Conservation (phyloP, 129 eudicot species). For the Scalesia atractyloides region DNA sequence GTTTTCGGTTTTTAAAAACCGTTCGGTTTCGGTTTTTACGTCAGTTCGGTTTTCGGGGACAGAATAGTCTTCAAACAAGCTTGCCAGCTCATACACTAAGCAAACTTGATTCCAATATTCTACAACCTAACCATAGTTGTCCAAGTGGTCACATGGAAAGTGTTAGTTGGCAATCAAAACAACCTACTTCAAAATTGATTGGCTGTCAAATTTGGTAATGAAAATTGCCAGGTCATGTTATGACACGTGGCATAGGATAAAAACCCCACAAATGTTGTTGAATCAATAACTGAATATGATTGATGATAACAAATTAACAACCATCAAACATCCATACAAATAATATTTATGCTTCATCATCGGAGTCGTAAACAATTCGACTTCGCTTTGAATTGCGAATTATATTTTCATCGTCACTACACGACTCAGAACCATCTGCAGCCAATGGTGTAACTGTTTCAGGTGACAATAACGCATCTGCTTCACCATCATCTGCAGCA, state of each 20-base stretch:
- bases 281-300: not conserved
- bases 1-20: too few relatives aligned
- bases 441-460: constrained; percentile 28
- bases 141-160: constrained; percentile 13
- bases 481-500: constrained; percentile 32
- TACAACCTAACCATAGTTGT: constrained; percentile 10
- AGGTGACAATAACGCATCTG: constrained; percentile 18
- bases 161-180: not conserved
- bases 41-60: constrained; percentile 9
- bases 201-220: constrained; percentile 11
- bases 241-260: not conserved
- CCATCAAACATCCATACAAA: not conserved
- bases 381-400: constrained; percentile 51
- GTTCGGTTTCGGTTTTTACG: too few relatives aligned
- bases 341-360: constrained; percentile 42
- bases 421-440: constrained; percentile 50
- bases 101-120: not conserved
- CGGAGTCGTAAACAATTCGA: constrained; percentile 57
- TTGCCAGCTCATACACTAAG: constrained; percentile 11
- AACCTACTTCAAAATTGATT: not conserved
- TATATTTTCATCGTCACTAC: constrained; percentile 44
- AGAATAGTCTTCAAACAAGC: not conserved
- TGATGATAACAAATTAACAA: not conserved
- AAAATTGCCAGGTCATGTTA: constrained; percentile 4
- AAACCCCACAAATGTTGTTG: not conserved